Evolutionary conservation across 176 grass and related monocot genomes (phyloP), one percentile per base, ranked within the genome.

Genomic region (Neostapfia colusana): DNA sequence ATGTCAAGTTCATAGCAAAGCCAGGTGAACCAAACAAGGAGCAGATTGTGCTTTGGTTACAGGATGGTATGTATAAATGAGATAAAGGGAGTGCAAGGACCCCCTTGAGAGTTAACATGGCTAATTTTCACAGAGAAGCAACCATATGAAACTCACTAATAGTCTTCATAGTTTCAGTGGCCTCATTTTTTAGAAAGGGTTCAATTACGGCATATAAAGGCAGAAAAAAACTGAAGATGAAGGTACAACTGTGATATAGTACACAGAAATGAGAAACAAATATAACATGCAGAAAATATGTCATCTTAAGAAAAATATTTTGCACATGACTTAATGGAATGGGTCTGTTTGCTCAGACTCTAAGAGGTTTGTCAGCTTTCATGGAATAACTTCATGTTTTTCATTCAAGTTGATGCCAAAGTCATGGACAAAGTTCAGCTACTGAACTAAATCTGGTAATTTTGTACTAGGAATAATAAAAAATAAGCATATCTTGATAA

Each of bases 161-260:
- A 26, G 38, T 77, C 8, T 38, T 11, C 17, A 27, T 14, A 20
- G 10, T 58, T 48, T 36, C 11, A 74, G 14, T 36, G 8, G 11
- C 35, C 12, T 3, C 13, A 18, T 9, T 10, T 31, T 43, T 56
- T 43, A 34, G 18, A 34, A 63, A 6, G 45, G 31, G 18, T 75
- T 21, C 42, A 76, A 50, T 28, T 21, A n/a, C 48, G n/a, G 34
- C 39, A 83, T 6, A 76, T 21, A 50, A 46, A 75, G 20, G 20
- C 10, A 48, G 25, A 12, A 38, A 27, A 81, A 71, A 39, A 24
- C n/a, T 4, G 56, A 60, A 70, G 58, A 24, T 37, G 53, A 4
- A 53, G 4, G 44, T 72, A 42, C 14, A 72, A 21, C 10, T 54
- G 10, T 4, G 8, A 24, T 56, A 23, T 0, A 21, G 31, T 72